Evolutionary conservation across 495 filamentous ascomycete species (phyloP), one percentile per base, ranked within the genome.

Genomic region (Glutinoglossum americanum): DNA sequence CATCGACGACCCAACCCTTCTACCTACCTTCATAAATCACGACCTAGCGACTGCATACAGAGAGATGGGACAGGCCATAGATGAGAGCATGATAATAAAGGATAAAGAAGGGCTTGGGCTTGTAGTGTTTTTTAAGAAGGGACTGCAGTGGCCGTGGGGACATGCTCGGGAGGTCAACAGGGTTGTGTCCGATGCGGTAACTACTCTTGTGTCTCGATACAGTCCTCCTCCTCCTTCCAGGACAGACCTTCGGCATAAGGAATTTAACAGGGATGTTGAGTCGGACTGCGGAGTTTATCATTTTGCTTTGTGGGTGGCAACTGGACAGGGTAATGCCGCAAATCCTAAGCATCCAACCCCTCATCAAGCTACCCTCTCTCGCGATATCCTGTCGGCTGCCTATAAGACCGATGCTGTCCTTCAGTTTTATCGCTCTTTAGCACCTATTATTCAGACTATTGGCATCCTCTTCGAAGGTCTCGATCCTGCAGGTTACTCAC

Each of bases 381-480:
- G 25, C 25, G 54, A 56, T 56, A 56, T 56, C 32, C 54, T 56
- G 25, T 32, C 41, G 23, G 54, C 33, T 32, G 54, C 33, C 32
- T 39, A 56, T 27, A 56, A 45, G 32, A 39, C 32, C 13, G 41
- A 56, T 45, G 33, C 33, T 26, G 41, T 56, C 19, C 25, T 39
- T 26, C 25, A 27, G 23, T 56, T 56, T 45, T 56, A 39, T 33
- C 33, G 41, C 25, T 27, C 26, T 27, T 30, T 45, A 27, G 41
- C 41, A 30, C 41, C 54, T 56, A 27, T 56, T 28, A 33, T 45
- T 45, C 54, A 56, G 32, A 56, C 54, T 27, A 39, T 56, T 27
- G 54, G 54, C 26, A 56, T 56, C 32, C 54, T 56, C 33, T 56
- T 56, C 32, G 54, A 56, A 27, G 54, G 41, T 30, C 6, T 56